Evolutionary conservation across 2,329 filamentous ascomycete species (phyloP), one percentile per base, ranked within the genome.

Genomic region (Xylaria sp.): DNA sequence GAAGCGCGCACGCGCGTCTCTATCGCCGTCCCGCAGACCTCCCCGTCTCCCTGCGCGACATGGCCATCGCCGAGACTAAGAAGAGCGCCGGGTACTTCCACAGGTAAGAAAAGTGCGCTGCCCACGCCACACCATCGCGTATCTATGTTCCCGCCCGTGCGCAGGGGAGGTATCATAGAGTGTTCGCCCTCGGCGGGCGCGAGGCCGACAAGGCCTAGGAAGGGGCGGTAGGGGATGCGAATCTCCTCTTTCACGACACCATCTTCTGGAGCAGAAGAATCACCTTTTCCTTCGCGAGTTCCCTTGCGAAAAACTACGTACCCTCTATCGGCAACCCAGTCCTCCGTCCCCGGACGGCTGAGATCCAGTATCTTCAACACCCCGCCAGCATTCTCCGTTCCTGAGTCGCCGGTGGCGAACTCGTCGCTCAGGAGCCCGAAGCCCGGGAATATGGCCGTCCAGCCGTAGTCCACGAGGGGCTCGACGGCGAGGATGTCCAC

Each of bases 51-150:
- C 62, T 65, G 62, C 20, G 62, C 62, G 2, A 44, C 62, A 23
- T 88, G 86, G 0, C 85, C 85, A 73, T 88, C 85, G 44, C 85
- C 85, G 69, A 84, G 86, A 74, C 84, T 86, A 74, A 88, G 86
- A 13, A 87, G 77, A 0, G 84, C 86, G 0, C 86, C 86, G 2
- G 80, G 72, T 0, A 82, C 82, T 73, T 85, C 18, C 3, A 65
- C 62, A 13, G 62, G 62, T 1, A 65, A 20, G 73, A 83, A 86
- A 23, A 88, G 78, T 5, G 77, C 81, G 0, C 83, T 80, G 0
- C 86, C 86, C 2, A 80, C 77, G 5, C 81, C 83, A 39, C 87
- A 73, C 69, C 87, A 82, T 51, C 83, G 83, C 69, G 85, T 86
- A 75, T 88, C 86, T 57, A 88, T 81, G 73, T 88, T 88, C n/a